These are phyloP conservation scores for Rheum nobile DNA, from an alignment of 148 eudicot species.

Conservation along the genomic window DNA sequence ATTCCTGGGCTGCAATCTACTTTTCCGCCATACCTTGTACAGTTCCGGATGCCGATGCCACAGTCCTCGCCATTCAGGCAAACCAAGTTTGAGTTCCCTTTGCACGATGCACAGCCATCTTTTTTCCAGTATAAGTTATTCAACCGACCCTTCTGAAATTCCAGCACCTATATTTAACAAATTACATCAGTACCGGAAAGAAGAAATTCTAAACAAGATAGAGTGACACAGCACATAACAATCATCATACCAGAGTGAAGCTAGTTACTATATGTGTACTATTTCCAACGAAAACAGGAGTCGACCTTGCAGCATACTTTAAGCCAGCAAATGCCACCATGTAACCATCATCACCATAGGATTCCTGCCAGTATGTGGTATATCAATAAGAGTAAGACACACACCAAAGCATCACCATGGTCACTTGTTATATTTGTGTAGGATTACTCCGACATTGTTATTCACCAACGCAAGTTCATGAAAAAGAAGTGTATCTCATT, in stretches of 20 bases:
- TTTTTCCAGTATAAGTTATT: conserved; percentile 85
- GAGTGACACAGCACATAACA: background rate
- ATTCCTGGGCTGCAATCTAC: conserved; percentile 85
- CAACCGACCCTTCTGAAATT: conserved; percentile 74
- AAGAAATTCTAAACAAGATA: background rate
- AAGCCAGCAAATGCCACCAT: conserved; percentile 98
- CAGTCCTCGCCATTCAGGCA: conserved; percentile 83
- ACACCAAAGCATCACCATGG: background rate
- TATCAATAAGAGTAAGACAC: background rate
- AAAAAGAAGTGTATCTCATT: background rate
- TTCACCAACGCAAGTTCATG: background rate
- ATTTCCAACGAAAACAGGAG: conserved; percentile 76
- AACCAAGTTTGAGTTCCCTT: conserved; percentile 54
- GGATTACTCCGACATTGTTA: too few species aligned
- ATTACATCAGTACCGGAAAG: background rate
- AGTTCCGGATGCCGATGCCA: conserved; percentile 47
- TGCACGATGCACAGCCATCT: conserved; percentile 77
- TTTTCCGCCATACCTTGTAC: conserved; percentile 57
- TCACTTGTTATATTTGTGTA: background rate
- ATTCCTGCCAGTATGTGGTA: conserved; percentile 29
- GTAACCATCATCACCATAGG: conserved; percentile 40
- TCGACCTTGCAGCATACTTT: conserved; percentile 87
- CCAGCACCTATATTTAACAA: conserved; percentile 41
- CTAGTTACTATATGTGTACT: conserved; percentile 57
- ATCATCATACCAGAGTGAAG: conserved; percentile 72